These are phyloP conservation scores for Penicillium olsonii DNA, from an alignment of 2,329 filamentous ascomycete species.

Conservation along the genomic window DNA sequence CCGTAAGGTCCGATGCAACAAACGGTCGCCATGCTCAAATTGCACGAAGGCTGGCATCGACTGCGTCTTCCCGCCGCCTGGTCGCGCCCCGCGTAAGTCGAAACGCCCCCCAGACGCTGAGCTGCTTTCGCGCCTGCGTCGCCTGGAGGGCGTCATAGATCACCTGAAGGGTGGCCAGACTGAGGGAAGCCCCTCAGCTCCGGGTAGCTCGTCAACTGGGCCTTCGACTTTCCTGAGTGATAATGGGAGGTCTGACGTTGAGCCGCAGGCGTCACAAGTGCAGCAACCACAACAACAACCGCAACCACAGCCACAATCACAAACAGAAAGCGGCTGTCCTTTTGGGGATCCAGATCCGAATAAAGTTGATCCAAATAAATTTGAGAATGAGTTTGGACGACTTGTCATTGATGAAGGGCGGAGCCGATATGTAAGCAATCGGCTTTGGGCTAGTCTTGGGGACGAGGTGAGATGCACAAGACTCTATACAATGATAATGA, in stretches of 20 bases:
- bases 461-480: conserved; percentile 51
- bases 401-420: conserved; percentile 61
- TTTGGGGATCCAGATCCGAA: no score
- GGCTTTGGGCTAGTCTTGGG: conserved; percentile 62
- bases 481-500: background rate
- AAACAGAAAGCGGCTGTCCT: no score
- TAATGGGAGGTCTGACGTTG: background rate
- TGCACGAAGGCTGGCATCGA: conserved; percentile 55
- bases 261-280: background rate
- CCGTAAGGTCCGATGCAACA: conserved; percentile 52
- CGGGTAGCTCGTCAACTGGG: conserved; percentile 7
- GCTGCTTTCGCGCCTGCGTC: conserved; percentile 57
- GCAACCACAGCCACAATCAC: background rate
- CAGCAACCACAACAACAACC: background rate
- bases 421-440: conserved; percentile 63
- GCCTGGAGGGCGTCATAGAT: conserved; percentile 63
- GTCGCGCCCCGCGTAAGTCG: conserved; percentile 60
- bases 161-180: conserved; percentile 49
- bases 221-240: conserved; percentile 9
- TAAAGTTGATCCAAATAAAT: conserved; percentile 20
- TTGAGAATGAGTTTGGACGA: conserved; percentile 52
- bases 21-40: conserved; percentile 50
- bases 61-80: conserved; percentile 64
- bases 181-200: conserved; percentile 8
- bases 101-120: conserved; percentile 62